These are phyloP conservation scores for Flaveria bidentis DNA, from an alignment of 129 eudicot genomes.

Conservation along the genomic window DNA sequence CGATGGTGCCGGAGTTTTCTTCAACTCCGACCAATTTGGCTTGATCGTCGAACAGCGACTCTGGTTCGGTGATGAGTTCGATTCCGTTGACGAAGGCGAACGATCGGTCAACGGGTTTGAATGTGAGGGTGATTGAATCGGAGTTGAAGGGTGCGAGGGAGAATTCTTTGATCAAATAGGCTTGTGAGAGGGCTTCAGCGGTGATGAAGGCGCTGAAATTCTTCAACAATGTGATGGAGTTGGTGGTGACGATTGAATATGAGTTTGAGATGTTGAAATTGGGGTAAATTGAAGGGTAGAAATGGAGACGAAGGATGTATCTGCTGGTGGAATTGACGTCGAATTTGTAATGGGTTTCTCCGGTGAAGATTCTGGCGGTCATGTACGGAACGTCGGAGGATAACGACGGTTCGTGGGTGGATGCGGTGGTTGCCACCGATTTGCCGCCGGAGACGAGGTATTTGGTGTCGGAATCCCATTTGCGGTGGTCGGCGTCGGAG, in stretches of 20 bases:
- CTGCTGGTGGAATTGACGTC: constrained; percentile 46
- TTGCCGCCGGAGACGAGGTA: constrained; percentile 46
- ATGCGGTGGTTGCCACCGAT: constrained; percentile 44
- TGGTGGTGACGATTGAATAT: constrained; percentile 45
- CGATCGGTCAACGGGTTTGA: constrained; percentile 52
- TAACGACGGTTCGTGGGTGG: constrained; percentile 56
- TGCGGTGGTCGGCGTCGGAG: constrained; percentile 47
- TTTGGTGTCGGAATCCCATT: constrained; percentile 67
- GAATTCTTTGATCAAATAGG: constrained; percentile 62
- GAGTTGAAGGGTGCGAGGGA: constrained; percentile 38
- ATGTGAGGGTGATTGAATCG: constrained; percentile 38
- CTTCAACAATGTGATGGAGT: constrained; percentile 50
- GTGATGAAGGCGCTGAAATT: constrained; percentile 69
- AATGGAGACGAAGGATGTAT: constrained; percentile 55
- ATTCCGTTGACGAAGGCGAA: constrained; percentile 80
- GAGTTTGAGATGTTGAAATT: constrained; percentile 50
- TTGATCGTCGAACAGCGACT: constrained; percentile 48
- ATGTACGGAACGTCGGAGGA: constrained; percentile 62
- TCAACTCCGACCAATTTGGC: constrained; percentile 48
- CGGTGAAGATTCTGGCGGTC: constrained; percentile 63
- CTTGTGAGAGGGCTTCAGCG: constrained; percentile 63
- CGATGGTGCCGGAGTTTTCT: constrained; percentile 28
- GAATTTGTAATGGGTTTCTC: constrained; percentile 55
- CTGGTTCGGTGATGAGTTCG: constrained; percentile 52
- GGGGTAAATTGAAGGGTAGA: constrained; percentile 69